Conservation (phyloP, 2,329 filamentous ascomycete species). For the Sclerotinia subarctica region DNA sequence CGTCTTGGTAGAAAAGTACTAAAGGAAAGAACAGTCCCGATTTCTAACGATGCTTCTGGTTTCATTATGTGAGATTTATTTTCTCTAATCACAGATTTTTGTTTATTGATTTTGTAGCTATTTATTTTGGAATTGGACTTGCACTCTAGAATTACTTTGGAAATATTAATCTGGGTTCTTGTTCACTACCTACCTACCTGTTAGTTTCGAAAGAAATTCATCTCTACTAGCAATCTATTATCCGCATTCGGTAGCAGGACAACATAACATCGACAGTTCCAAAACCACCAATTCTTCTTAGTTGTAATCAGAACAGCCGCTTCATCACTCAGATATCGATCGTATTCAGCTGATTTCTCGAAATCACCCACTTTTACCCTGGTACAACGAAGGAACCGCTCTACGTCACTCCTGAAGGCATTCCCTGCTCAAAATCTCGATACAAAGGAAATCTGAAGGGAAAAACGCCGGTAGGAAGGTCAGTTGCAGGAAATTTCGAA, state of each 20-base stretch:
- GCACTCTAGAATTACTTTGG: not conserved
- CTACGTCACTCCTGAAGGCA: not conserved
- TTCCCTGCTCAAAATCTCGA: not conserved
- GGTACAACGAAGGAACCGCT: not conserved
- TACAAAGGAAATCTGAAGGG: not conserved
- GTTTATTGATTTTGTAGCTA: not conserved
- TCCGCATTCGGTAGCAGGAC: conserved; percentile 6
- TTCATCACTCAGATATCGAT: not conserved
- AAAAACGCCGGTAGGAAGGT: not conserved
- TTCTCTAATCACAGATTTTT: conserved; percentile 1
- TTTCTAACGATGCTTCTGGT: not conserved
- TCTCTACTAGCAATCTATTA: not conserved
- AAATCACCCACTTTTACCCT: not conserved
- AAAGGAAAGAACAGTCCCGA: conserved; percentile 17
- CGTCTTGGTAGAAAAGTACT: conserved; percentile 13
- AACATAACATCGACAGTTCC: not conserved
- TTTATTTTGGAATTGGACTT: not conserved
- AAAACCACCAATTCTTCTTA: not conserved
- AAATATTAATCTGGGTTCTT: not conserved
- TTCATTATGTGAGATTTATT: not conserved
- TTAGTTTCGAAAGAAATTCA: not conserved
- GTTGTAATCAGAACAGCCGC: not conserved
- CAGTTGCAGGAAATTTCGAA: conserved; percentile 9
- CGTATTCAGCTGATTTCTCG: not conserved
- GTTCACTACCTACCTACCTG: not conserved